phyloP scores from a whole-genome alignment of 441 rosid species.

The Croton laevigatus region DNA sequence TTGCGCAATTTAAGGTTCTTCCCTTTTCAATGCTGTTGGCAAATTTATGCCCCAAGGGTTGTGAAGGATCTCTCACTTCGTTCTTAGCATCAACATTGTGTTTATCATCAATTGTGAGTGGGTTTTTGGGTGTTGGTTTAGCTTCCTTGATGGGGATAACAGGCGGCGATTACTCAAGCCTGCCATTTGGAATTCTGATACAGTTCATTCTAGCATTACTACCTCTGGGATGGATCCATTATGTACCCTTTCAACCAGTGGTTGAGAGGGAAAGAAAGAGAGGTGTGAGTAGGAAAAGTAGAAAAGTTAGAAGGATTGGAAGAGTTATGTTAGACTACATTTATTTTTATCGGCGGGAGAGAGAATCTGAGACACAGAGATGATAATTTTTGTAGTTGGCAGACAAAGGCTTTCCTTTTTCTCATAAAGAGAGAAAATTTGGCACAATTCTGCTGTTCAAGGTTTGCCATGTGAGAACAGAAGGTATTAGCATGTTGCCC shows the following conservation, averaged over 20 bases:
- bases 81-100: conserved; percentile 67
- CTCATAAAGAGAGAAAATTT: neutral
- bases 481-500: neutral
- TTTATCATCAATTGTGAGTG: conserved; percentile 63
- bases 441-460: neutral
- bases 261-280: conserved; percentile 43
- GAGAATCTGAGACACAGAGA: conserved; percentile 48
- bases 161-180: conserved; percentile 50
- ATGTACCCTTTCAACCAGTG: conserved; percentile 42
- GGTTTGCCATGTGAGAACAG: neutral
- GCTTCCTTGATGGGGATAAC: conserved; percentile 63
- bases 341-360: conserved; percentile 43
- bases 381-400: conserved; percentile 20
- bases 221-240: conserved; percentile 55
- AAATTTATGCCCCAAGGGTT: conserved; percentile 68
- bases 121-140: conserved; percentile 63
- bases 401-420: neutral
- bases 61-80: conserved; percentile 79
- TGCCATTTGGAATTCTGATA: conserved; percentile 51
- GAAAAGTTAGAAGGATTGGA: conserved; percentile 57
- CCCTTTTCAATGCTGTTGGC: conserved; percentile 62
- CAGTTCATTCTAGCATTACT: conserved; percentile 66
- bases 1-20: conserved; percentile 76
- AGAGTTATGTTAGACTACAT: conserved; percentile 41
- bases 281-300: conserved; percentile 46